A percentile compares a stretch with the other conserved stretches of the same genome.
Evolutionary conservation across 768 basidiomycete genomes (phyloP).

Genomic region (Auricularia sp.): DNA sequence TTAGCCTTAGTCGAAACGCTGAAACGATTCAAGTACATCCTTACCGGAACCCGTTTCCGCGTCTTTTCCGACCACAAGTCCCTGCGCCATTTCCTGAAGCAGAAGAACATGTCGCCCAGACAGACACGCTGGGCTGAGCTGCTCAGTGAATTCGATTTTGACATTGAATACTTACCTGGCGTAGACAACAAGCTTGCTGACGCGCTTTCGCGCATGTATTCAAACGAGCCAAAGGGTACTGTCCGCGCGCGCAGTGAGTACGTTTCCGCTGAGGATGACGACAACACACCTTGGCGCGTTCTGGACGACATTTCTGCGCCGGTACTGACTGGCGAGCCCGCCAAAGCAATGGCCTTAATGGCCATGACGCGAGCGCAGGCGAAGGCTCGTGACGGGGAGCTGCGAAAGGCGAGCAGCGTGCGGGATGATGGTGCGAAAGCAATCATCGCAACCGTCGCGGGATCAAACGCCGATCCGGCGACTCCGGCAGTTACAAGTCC

Average conservation of each 20-base stretch:
- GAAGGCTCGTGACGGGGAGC: no score
- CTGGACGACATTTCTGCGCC: not conserved
- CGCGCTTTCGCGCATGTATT: slow-evolving; percentile 7
- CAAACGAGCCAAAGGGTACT: not conserved
- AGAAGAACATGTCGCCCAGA: slow-evolving; percentile 23
- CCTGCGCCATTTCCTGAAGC: slow-evolving; percentile 21
- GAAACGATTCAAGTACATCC: slow-evolving; percentile 14
- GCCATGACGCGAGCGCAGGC: not conserved
- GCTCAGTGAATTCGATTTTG: slow-evolving; percentile 23
- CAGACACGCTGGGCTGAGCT: slow-evolving; percentile 32
- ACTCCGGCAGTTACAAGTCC: not conserved
- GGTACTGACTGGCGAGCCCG: not conserved
- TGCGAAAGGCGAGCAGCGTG: no score
- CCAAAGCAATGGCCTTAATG: not conserved
- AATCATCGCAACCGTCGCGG: not conserved
- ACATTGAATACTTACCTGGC: slow-evolving; percentile 23
- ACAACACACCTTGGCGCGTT: not conserved
- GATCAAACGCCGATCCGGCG: not conserved
- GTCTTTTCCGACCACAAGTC: slow-evolving; percentile 26
- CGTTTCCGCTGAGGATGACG: not conserved
- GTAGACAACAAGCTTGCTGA: slow-evolving; percentile 25
- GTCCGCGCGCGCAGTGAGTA: not conserved
- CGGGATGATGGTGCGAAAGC: no score
- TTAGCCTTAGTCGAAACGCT: slow-evolving; percentile 25
- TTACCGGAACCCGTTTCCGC: slow-evolving; percentile 22